These are phyloP conservation scores for Phytophthora aleatoria DNA, from an alignment of 352 stramenopile species.

Conservation along the genomic window DNA sequence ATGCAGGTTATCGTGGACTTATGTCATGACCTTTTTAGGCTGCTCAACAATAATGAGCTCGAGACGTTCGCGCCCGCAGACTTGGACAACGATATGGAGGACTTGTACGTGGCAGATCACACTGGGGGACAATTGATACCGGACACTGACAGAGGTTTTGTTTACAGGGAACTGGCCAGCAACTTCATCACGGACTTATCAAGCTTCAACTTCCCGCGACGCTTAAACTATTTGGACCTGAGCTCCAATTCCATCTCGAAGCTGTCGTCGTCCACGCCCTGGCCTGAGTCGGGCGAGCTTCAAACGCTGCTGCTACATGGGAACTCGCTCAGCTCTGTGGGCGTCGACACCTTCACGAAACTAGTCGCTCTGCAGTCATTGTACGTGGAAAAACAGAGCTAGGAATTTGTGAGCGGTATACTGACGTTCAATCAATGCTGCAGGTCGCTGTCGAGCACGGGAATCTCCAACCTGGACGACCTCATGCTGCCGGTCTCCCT, in stretches of 20 bases:
- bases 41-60: slow-evolving; percentile 64
- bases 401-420: not conserved
- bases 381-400: slow-evolving; percentile 31
- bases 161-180: slow-evolving; percentile 39
- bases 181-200: slow-evolving; percentile 55
- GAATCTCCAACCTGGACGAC: slow-evolving; percentile 50
- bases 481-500: slow-evolving; percentile 49
- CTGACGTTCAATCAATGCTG: slow-evolving; percentile 8
- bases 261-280: slow-evolving; percentile 38
- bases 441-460: slow-evolving; percentile 55
- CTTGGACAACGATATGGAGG: slow-evolving; percentile 58
- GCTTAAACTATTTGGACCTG: slow-evolving; percentile 56
- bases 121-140: not conserved
- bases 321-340: slow-evolving; percentile 50
- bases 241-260: slow-evolving; percentile 47
- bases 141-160: slow-evolving; percentile 5
- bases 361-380: slow-evolving; percentile 59
- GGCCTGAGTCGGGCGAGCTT: slow-evolving; percentile 48
- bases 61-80: slow-evolving; percentile 46
- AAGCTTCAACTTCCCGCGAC: slow-evolving; percentile 40
- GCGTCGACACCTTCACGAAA: slow-evolving; percentile 41
- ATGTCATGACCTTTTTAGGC: slow-evolving; percentile 10
- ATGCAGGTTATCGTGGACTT: slow-evolving; percentile 4
- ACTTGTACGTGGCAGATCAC: slow-evolving; percentile 36
- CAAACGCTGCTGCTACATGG: slow-evolving; percentile 65